Conservation (phyloP, 2,329 filamentous ascomycete species). For the Blastomyces percursus region DNA sequence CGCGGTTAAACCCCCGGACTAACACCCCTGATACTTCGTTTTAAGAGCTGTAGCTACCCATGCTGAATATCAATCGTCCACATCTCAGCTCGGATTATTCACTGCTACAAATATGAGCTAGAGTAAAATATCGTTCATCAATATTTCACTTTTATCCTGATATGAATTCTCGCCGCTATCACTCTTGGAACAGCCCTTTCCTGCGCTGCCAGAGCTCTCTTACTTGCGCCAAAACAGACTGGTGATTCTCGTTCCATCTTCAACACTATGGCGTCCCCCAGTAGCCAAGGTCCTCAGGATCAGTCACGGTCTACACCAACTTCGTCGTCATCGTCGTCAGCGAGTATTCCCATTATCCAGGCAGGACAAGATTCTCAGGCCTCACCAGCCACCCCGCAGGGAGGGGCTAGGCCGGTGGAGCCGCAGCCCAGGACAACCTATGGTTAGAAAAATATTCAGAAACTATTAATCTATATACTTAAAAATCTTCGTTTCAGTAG, state of each 20-base stretch:
- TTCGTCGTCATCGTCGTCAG: conserved; percentile 7
- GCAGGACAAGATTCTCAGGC: neutral
- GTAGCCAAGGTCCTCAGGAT: conserved; percentile 4
- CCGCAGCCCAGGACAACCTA: conserved; percentile 1
- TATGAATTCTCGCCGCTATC: neutral
- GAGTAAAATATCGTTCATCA: neutral
- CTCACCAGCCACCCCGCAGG: neutral
- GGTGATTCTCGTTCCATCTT: neutral
- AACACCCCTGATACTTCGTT: neutral
- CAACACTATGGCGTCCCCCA: conserved; percentile 10
- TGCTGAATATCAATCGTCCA: neutral
- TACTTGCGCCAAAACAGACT: neutral
- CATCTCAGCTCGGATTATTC: neutral
- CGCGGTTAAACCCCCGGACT: neutral
- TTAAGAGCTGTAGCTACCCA: neutral
- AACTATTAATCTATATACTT: neutral
- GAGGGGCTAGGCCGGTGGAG: neutral
- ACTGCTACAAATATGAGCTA: neutral
- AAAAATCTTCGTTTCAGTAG: neutral
- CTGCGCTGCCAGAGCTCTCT: neutral
- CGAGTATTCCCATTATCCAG: conserved; percentile 5
- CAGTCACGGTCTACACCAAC: conserved; percentile 3
- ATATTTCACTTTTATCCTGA: neutral
- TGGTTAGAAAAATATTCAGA: neutral
- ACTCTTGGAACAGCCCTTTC: neutral